Base-by-base conservation (phyloP, 2,329 filamentous ascomycete genomes). In the Gnomoniopsis smithogilvyi region DNA sequence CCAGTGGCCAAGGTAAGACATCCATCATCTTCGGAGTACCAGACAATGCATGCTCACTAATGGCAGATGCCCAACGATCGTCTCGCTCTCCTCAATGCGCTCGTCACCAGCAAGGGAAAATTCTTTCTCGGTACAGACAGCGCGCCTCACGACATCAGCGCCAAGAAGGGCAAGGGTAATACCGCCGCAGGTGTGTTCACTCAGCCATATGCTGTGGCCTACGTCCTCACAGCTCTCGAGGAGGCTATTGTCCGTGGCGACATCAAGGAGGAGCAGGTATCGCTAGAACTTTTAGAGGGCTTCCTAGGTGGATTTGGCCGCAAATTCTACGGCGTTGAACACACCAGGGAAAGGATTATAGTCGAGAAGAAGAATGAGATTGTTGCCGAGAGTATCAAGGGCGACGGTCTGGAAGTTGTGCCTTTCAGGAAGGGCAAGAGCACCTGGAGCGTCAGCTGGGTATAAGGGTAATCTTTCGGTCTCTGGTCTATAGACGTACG, bases 181-280 rank as follows among this genome's bases (percentile, higher is more conserved):
- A 82, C 86, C 1, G 84, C 88, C 0, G 90, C 90, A 0, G 90
- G 90, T 4, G 89, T 93, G 47, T 94, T 92, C 71, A 93, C 90
- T 1, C 90, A 94, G 74, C 87, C 88, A 3, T 86, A 86, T 68
- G 86, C 85, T 0, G 78, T 86, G 2, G 66, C 69, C 36, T 72
- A 73, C 48, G 68, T 91, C 50, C 74, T 92, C 24, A 76, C 81
- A 64, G 81, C 78, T 0, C 74, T 92, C 45, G 83, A 89, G 71
- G 81, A 84, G 65, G 89, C 80, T 4, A 75, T 88, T 3, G 75
- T 77, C 62, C 76, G 79, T 12, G 81, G 80, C 2, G 77, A 81
- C 38, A 77, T 87, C 48, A 68, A 69, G 7, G 78, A 80, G 57
- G 72, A 70, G 0, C 78, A 82, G n/a, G 73, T 87, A 10, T 84